phyloP scores from a whole-genome alignment of 2,329 filamentous ascomycete species.

The Aspergillus arachidicola region DNA sequence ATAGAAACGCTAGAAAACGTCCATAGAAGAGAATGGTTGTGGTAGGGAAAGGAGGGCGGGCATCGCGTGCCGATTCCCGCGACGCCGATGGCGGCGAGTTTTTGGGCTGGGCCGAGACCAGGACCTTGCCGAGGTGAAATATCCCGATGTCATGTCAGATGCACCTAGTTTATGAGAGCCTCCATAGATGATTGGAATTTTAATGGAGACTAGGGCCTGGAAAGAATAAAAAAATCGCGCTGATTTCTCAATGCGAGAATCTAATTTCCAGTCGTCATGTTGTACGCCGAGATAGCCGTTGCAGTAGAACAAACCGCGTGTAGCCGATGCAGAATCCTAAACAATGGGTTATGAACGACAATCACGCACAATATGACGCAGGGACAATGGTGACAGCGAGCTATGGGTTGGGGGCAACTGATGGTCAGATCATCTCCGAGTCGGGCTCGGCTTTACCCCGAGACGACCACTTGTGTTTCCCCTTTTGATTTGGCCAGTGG shows the following conservation, averaged over 20 bases:
- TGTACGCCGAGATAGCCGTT: not conserved
- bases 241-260: not conserved
- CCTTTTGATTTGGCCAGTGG: not conserved
- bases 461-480: not conserved
- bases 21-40: not conserved
- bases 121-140: constrained; percentile 8
- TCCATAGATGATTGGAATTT: not conserved
- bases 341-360: not conserved
- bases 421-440: constrained; percentile 5
- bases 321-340: not conserved
- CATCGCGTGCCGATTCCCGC: constrained; percentile 29
- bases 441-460: constrained; percentile 1
- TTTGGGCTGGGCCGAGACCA: constrained; percentile 19
- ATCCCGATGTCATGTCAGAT: constrained; percentile 5
- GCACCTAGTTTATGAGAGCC: not conserved
- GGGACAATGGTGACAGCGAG: constrained; percentile 1
- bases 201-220: not conserved
- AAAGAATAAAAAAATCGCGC: not conserved
- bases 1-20: not conserved
- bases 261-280: not conserved
- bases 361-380: not conserved
- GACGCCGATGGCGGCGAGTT: constrained; percentile 10
- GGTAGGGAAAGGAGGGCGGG: not conserved
- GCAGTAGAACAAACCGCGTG: not conserved
- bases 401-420: not conserved